Evolutionary conservation across 164 flowering plant species (phyloP), one percentile per base, ranked within the genome.

Genomic region (Kingdonia uniflora): DNA sequence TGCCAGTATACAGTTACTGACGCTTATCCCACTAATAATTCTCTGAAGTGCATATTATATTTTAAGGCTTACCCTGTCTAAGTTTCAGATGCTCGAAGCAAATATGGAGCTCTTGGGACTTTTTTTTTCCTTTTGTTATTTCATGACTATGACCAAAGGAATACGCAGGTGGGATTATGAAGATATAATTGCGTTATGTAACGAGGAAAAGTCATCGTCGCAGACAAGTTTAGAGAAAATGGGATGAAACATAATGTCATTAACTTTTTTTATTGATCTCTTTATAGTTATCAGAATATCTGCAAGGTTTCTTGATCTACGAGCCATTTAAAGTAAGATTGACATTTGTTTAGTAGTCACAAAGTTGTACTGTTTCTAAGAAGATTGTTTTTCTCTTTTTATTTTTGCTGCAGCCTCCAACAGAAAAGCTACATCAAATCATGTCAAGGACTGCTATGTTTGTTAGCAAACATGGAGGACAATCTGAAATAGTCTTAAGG

Each of bases 1-100:
- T 67, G 26, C 53, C 58, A 56, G 51, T 55, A 33, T 39, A 44
- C 55, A 50, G 53, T 48, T 62, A 47, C 33, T 51, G 54, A 33
- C 66, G 58, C 61, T 68, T 67, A 60, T 63, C 75, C 58, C 69
- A 58, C 49, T 67, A 62, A 66, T 77, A 67, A 58, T 54, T 79
- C 69, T 62, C 68, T 52, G 46, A 71, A 65, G 73, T 72, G 74
- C 80, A 70, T 64, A 57, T 76, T 79, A 78, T 74, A 47, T 79
- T 83, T 82, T 80, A 80, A 84, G 90, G 96, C 77, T 80, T 80
- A 82, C 70, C 63, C 69, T 85, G 82, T 85, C 94, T 80, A 84
- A 84, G 95, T 85, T 91, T 85, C 98, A 87, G 98, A 87, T 84
- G 70, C 88, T 76, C 58, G 97, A 84, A 82, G 98, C 86, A 76